A percentile compares a stretch with the other conserved stretches of the same genome.
Conservation (phyloP, 1,284 basidiomycete species). For the Porogramme epimiltina region DNA sequence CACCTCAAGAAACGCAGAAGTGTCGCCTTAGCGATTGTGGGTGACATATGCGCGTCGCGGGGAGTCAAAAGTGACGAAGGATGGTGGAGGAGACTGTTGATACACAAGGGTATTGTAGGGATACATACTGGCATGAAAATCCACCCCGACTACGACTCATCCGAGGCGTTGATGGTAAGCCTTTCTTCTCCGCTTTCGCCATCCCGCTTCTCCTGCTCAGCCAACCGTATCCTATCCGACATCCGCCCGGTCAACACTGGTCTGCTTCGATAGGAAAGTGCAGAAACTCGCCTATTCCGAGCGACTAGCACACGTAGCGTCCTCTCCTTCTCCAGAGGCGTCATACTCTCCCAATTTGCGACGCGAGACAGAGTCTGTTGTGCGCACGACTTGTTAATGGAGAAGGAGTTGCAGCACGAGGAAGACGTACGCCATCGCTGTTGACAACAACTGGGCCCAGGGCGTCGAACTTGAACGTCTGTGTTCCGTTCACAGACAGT, state of each 20-base stretch:
- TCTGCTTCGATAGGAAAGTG: too few relatives aligned
- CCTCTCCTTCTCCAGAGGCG: slow-evolving; percentile 47
- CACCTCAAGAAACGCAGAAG: too few relatives aligned
- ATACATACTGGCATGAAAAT: too few relatives aligned
- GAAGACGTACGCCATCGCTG: slow-evolving; percentile 48
- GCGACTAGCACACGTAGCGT: slow-evolving; percentile 48
- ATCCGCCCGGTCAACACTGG: not conserved
- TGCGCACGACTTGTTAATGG: too few relatives aligned
- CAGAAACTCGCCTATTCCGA: slow-evolving; percentile 47
- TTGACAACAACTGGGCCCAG: slow-evolving; percentile 62
- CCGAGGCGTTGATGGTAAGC: slow-evolving; percentile 11
- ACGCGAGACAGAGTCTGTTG: slow-evolving; percentile 54
- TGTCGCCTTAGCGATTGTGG: too few relatives aligned
- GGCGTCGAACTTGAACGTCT: slow-evolving; percentile 44
- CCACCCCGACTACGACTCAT: too few relatives aligned
- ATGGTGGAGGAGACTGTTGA: too few relatives aligned
- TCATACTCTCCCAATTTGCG: slow-evolving; percentile 56
- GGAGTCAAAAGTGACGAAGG: too few relatives aligned
- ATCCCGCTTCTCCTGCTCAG: slow-evolving; percentile 20
- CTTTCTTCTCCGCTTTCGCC: slow-evolving; percentile 3
- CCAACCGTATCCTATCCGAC: slow-evolving; percentile 24
- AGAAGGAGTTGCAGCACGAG: too few relatives aligned
- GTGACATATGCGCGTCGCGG: too few relatives aligned
- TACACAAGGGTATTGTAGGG: too few relatives aligned
- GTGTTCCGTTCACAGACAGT: slow-evolving; percentile 19